phyloP scores from a whole-genome alignment of 495 filamentous ascomycete genomes.

The Umbilicaria muhlenbergii region DNA sequence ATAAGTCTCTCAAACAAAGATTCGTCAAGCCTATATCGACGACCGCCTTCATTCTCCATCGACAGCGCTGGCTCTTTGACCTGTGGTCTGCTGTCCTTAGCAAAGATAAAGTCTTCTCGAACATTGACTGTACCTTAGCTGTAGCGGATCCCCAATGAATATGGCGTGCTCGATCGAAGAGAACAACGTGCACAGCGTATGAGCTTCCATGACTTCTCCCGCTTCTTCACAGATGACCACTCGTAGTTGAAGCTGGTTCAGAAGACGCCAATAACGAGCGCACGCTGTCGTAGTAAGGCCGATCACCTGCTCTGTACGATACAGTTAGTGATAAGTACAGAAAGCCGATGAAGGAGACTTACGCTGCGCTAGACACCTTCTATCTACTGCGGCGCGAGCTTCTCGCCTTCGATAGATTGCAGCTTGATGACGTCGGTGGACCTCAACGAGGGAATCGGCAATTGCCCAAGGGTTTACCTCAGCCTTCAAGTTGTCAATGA shows the following conservation, averaged over 20 bases:
- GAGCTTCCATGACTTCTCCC: conserved; percentile 38
- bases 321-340: background rate
- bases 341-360: background rate
- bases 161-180: conserved; percentile 38
- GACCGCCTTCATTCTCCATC: conserved; percentile 32
- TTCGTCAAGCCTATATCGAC: conserved; percentile 40
- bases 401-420: conserved; percentile 6
- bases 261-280: conserved; percentile 14
- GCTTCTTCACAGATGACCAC: conserved; percentile 43
- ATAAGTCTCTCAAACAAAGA: conserved; percentile 52
- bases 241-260: conserved; percentile 12
- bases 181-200: conserved; percentile 37
- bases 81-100: conserved; percentile 26
- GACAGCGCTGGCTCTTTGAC: conserved; percentile 39
- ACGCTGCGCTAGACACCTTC: conserved; percentile 8
- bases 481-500: conserved; percentile 9
- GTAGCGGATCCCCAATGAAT: conserved; percentile 39
- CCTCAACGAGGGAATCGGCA: conserved; percentile 9
- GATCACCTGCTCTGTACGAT: conserved; percentile 12
- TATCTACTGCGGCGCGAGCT: conserved; percentile 5
- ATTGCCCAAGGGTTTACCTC: conserved; percentile 9
- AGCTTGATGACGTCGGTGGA: conserved; percentile 11
- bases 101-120: no score
- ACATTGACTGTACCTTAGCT: conserved; percentile 17
- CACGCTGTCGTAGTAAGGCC: conserved; percentile 22